Evolutionary conservation across 192 early-diverging fungal genomes (phyloP), one percentile per base, ranked within the genome.

Genomic region (Coemansia biformis): DNA sequence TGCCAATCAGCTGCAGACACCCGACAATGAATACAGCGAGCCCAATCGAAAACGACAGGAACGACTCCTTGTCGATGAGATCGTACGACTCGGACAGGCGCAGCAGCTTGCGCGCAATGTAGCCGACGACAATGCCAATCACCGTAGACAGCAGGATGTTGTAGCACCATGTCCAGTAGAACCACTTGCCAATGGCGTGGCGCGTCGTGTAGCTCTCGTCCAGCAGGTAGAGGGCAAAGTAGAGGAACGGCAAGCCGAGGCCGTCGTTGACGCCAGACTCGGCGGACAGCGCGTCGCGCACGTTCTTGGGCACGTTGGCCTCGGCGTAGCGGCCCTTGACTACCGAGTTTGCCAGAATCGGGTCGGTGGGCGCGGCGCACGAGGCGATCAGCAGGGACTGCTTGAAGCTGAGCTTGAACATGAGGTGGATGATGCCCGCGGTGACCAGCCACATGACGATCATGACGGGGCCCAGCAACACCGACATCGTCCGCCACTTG

Each of bases 301-400:
- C 77, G 46, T 86, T 82, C 53, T 81, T 75, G 4, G 91, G 85
- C 30, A 97, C 88, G 66, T 93, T 86, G 46, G 83, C 83, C 56
- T 94, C 92, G 7, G 94, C 92, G 63, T 94, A 97, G 9, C 84
- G 76, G 33, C 94, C 94, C 73, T 91, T 92, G 40, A 97, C 86
- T 2, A 97, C 90, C 10, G 90, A 89, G 79, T 92, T 95, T 43
- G 91, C 87, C 41, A 97, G 71, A 48, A 96, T 90, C 5, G 93
- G 91, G 66, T 97, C 94, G 3, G 94, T 97, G 8, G 94, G 92
- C 12, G 91, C 86, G 14, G 86, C 70, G 56, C 89, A 92, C 8
- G 92, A 83, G 4, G 87, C 83, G 29, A 96, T 83, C 37, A 87
- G 72, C 59, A 96, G 65, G 0, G 85, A 57, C 54, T 89, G 57